These are phyloP conservation scores for Xylariaceae sp. DNA, from an alignment of 2,329 filamentous ascomycete species.

Conservation along the genomic window DNA sequence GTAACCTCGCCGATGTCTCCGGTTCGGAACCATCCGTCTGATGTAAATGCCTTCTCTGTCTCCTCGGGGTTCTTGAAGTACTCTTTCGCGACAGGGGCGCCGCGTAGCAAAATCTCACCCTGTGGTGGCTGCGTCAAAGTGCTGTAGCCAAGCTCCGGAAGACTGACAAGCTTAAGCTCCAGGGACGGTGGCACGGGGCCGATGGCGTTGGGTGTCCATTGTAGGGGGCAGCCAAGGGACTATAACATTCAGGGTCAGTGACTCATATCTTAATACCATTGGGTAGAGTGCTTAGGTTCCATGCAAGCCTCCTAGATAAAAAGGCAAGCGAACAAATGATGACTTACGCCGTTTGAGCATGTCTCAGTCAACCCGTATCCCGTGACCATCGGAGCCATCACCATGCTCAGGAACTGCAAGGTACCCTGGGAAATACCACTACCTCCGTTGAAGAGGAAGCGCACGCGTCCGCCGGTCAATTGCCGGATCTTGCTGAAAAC, in stretches of 20 bases:
- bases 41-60: constrained; percentile 68
- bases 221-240: constrained; percentile 73
- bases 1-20: constrained; percentile 93
- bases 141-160: constrained; percentile 81
- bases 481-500: constrained; percentile 92
- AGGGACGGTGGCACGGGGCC: constrained; percentile 72
- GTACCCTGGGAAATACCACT: constrained; percentile 86
- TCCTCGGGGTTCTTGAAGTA: constrained; percentile 87
- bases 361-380: constrained; percentile 97
- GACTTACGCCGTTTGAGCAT: constrained; percentile 60
- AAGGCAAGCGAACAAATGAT: not conserved
- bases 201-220: constrained; percentile 72
- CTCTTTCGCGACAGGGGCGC: constrained; percentile 64
- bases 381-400: constrained; percentile 87
- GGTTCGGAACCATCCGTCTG: constrained; percentile 94
- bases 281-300: no score
- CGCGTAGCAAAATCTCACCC: constrained; percentile 88
- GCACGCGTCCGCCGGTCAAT: constrained; percentile 79
- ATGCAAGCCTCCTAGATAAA: not conserved
- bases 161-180: constrained; percentile 88
- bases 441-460: constrained; percentile 90
- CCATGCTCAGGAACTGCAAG: constrained; percentile 83
- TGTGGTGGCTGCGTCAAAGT: constrained; percentile 71
- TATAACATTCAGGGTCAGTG: constrained; percentile 5
- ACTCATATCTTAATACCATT: not conserved